Evolutionary conservation across 352 stramenopile genomes (phyloP).

Genomic region (Pythium inflatum): DNA sequence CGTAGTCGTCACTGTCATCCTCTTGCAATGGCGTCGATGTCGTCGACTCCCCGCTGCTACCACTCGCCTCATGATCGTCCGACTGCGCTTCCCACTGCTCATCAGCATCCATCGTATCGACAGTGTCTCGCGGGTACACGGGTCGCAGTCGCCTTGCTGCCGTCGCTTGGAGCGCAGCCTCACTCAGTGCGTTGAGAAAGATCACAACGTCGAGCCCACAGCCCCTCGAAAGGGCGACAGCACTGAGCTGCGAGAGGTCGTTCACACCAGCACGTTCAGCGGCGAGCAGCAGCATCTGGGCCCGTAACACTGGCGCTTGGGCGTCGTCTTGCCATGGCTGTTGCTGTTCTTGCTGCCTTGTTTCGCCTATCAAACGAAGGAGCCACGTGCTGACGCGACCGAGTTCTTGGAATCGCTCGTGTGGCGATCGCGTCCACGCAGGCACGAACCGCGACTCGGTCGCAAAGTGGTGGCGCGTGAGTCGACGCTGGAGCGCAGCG

Average conservation of each 20-base stretch:
- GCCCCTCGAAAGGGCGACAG: conserved; percentile 47
- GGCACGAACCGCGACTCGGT: conserved; percentile 31
- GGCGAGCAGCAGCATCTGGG: conserved; percentile 58
- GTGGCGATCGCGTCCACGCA: conserved; percentile 26
- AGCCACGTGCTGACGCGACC: conserved; percentile 48
- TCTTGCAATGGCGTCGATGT: conserved; percentile 10
- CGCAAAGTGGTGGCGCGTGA: conserved; percentile 58
- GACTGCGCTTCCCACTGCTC: conserved; percentile 49
- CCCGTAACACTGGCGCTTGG: conserved; percentile 34
- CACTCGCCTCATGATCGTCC: conserved; percentile 35
- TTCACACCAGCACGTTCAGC: conserved; percentile 50
- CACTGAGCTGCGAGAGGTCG: conserved; percentile 36
- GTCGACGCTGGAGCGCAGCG: conserved; percentile 37
- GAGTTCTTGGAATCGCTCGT: conserved; percentile 58
- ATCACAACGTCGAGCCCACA: conserved; percentile 56
- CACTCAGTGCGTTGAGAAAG: conserved; percentile 52
- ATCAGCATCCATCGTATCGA: conserved; percentile 49
- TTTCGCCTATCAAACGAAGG: conserved; percentile 30
- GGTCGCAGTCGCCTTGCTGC: conserved; percentile 23
- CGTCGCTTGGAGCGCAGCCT: conserved; percentile 39
- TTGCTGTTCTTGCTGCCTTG: neutral
- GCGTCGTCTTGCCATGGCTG: conserved; percentile 5
- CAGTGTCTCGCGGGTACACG: conserved; percentile 44
- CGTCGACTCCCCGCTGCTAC: conserved; percentile 25
- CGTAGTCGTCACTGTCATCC: conserved; percentile 4